A percentile compares a stretch with the other conserved stretches of the same genome.
phyloP scores from a whole-genome alignment of 2,329 filamentous ascomycete species.

The Dactylellina haptotyla region DNA sequence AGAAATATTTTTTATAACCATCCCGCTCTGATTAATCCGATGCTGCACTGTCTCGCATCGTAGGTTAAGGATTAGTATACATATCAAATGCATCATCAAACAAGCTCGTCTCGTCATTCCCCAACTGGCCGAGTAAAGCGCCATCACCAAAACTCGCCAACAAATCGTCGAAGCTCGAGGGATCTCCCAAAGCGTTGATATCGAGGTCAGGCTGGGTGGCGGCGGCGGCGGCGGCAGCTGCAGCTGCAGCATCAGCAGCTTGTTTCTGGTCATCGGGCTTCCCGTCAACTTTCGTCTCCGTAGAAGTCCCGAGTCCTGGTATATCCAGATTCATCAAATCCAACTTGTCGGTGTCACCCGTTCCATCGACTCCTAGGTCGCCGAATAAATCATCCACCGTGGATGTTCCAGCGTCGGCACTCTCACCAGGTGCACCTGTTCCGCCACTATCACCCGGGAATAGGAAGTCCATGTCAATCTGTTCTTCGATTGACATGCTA shows the following conservation, averaged over 20 bases:
- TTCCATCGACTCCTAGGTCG: conserved; percentile 26
- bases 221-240: not conserved
- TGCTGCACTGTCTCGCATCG: not conserved
- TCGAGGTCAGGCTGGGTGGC: conserved; percentile 13
- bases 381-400: conserved; percentile 36
- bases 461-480: conserved; percentile 51
- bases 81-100: conserved; percentile 48
- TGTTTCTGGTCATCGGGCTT: conserved; percentile 20
- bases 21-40: not conserved
- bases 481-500: conserved; percentile 39
- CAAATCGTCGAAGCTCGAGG: conserved; percentile 30
- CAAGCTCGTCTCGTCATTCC: conserved; percentile 38
- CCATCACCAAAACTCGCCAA: conserved; percentile 40
- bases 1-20: too few species aligned
- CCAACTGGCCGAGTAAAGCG: conserved; percentile 17
- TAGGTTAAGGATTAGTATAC: conserved; percentile 28
- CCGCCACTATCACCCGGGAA: conserved; percentile 16
- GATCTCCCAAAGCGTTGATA: conserved; percentile 14
- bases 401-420: not conserved
- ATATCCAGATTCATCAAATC: conserved; percentile 46
- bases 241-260: not conserved
- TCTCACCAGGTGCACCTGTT: not conserved
- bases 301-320: conserved; percentile 7
- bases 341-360: conserved; percentile 19
- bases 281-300: conserved; percentile 11